A percentile compares a stretch with the other conserved stretches of the same genome.
These are phyloP conservation scores for Pachyrhizus erosus DNA, from an alignment of 306 rosid species.

Conservation along the genomic window DNA sequence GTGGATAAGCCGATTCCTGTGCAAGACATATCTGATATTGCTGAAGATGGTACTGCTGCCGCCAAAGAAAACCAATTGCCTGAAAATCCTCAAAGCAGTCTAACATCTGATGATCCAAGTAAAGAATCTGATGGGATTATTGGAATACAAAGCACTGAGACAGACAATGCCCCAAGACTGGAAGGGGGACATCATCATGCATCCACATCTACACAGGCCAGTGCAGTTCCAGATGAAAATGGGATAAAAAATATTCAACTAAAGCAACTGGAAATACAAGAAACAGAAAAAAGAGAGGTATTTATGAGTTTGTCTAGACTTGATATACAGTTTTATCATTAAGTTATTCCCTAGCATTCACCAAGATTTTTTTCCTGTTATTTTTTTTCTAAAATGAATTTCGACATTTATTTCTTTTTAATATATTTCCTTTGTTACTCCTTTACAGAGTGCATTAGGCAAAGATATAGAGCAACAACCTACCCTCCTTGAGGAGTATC, in stretches of 20 bases:
- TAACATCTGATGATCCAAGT: conserved; percentile 47
- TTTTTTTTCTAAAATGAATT: conserved; percentile 26
- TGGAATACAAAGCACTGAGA: conserved; percentile 49
- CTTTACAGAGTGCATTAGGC: conserved; percentile 55
- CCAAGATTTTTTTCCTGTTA: conserved; percentile 1
- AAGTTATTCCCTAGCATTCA: conserved; percentile 32
- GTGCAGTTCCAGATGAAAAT: conserved; percentile 51
- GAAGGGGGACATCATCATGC: conserved; percentile 56
- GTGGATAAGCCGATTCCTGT: conserved; percentile 47
- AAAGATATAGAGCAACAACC: conserved; percentile 52
- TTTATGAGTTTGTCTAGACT: conserved; percentile 29
- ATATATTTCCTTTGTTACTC: conserved; percentile 42
- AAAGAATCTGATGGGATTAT: conserved; percentile 45
- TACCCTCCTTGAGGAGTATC: conserved; percentile 77
- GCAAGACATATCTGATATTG: conserved; percentile 53
- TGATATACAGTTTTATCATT: conserved; percentile 31
- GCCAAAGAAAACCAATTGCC: conserved; percentile 54
- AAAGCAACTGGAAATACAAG: conserved; percentile 40
- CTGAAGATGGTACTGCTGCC: conserved; percentile 43
- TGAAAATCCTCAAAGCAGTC: conserved; percentile 49
- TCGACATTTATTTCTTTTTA: conserved; percentile 43
- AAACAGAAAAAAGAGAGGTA: conserved; percentile 63
- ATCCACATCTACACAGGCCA: conserved; percentile 44
- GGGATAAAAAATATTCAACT: conserved; percentile 47
- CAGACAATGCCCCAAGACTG: conserved; percentile 22